These are phyloP conservation scores for Inga leiocalycina DNA, from an alignment of 306 rosid species.

Conservation along the genomic window DNA sequence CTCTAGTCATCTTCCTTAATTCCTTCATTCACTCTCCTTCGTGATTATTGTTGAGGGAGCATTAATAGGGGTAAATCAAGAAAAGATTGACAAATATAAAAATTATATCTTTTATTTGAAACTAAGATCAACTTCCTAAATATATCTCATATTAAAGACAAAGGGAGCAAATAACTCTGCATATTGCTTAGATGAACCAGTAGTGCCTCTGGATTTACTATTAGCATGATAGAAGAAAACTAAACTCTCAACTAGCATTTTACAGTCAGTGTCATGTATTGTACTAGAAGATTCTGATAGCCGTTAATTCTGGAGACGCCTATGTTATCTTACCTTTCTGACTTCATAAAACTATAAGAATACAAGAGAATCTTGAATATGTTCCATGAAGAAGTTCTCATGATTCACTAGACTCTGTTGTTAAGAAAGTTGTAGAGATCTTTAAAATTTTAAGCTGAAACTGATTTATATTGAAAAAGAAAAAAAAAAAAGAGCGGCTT, in stretches of 20 bases:
- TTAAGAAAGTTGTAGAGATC: background rate
- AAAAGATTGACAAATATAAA: too few relatives aligned
- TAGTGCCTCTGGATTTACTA: background rate
- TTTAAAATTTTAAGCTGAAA: background rate
- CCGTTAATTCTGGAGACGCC: background rate
- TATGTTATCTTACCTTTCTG: background rate
- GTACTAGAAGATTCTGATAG: background rate
- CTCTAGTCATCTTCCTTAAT: too few relatives aligned
- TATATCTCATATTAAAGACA: background rate
- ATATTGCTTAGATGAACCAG: conserved; percentile 12
- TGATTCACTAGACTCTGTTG: background rate
- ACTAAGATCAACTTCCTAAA: too few relatives aligned
- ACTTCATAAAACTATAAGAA: background rate
- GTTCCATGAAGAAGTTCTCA: background rate
- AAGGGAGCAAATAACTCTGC: background rate
- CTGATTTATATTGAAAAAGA: background rate
- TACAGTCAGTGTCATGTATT: background rate
- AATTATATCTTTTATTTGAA: too few relatives aligned
- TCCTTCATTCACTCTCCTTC: too few relatives aligned
- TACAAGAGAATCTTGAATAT: background rate
- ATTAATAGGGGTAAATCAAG: too few relatives aligned
- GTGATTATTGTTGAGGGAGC: too few relatives aligned
- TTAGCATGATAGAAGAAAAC: background rate
- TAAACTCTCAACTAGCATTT: background rate
- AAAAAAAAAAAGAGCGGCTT: too few relatives aligned